phyloP scores from a whole-genome alignment of 2,329 filamentous ascomycete species.

The Lachnellula willkommii region DNA sequence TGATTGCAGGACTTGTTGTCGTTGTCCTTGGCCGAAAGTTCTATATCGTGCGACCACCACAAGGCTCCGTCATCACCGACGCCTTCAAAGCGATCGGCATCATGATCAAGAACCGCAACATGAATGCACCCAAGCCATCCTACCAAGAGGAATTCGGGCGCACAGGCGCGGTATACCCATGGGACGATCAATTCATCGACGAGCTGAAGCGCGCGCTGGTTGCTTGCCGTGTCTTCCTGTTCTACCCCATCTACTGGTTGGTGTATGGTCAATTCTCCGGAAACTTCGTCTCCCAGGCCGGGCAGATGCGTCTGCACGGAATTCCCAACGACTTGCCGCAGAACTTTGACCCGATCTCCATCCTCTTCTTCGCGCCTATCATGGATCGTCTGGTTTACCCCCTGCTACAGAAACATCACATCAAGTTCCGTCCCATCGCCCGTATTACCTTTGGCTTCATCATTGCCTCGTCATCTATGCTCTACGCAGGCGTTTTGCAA shows the following conservation, averaged over 20 bases:
- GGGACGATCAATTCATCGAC: constrained; percentile 63
- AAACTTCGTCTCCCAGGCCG: constrained; percentile 55
- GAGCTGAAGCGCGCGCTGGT: constrained; percentile 52
- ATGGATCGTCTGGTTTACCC: constrained; percentile 54
- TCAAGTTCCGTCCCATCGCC: constrained; percentile 54
- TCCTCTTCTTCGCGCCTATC: constrained; percentile 52
- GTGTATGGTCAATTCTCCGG: constrained; percentile 52
- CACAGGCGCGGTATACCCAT: constrained; percentile 3
- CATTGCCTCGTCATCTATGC: constrained; percentile 45
- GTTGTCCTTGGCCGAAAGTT: constrained; percentile 48
- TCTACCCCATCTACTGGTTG: constrained; percentile 62
- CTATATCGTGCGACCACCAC: constrained; percentile 49
- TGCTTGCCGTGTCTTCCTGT: constrained; percentile 55
- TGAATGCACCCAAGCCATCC: constrained; percentile 57
- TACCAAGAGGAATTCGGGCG: constrained; percentile 50
- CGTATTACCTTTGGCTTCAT: constrained; percentile 60
- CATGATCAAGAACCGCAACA: constrained; percentile 41
- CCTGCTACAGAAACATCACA: constrained; percentile 44
- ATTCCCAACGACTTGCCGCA: constrained; percentile 56
- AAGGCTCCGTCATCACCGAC: constrained; percentile 60
- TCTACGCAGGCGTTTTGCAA: constrained; percentile 53
- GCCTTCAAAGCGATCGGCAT: constrained; percentile 59
- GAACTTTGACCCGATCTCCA: constrained; percentile 54
- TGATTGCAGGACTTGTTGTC: constrained; percentile 47
- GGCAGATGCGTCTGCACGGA: constrained; percentile 45